Evolutionary conservation across 164 flowering plant genomes (phyloP), one percentile per base, ranked within the genome.

Genomic region (Macadamia integrifolia): DNA sequence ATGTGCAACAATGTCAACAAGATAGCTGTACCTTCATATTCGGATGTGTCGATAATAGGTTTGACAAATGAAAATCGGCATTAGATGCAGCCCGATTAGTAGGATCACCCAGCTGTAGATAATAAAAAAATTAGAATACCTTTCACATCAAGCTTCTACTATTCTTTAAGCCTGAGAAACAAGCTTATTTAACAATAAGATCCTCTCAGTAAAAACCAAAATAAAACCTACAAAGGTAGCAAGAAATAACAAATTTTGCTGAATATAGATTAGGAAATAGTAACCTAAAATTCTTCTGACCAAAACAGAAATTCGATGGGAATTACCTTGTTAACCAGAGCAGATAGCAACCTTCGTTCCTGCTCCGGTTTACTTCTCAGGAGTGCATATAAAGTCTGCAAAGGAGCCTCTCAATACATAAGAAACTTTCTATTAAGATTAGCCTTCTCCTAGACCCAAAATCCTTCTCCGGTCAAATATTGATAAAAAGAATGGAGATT

Each of bases 81-180:
- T 83, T 84, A 3, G 98, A 95, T 70, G 98, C 97, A 71, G 80
- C 87, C 71, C 86, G 92, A 64, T 80, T 85, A 73, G 83, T 88
- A 67, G 99, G 99, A 86, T 95, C 99, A 40, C 99, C 99, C 62
- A 95, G 82, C 99, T 95, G 84, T 66, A 81, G 6, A 53, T 12
- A 66, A 75, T 32, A 9, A 65, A 62, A 75, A 57, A 48, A 65
- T 42, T 40, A 63, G 65, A 60, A 58, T 35, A 43, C 32, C 42
- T 35, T 52, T 55, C 11, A 11, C 18, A 43, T 32, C 59, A 53
- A 48, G 29, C 31, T 61, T 13, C 30, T 35, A 62, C 8, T 9
- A 28, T 35, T 35, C 40, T 35, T 2, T 35, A 35, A 35, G 40
- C 3, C 40, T 23, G 23, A 35, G 40, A 35, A 35, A 35, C 5